Base-by-base conservation (phyloP, 306 rosid species). In the Sophora flavescens region DNA sequence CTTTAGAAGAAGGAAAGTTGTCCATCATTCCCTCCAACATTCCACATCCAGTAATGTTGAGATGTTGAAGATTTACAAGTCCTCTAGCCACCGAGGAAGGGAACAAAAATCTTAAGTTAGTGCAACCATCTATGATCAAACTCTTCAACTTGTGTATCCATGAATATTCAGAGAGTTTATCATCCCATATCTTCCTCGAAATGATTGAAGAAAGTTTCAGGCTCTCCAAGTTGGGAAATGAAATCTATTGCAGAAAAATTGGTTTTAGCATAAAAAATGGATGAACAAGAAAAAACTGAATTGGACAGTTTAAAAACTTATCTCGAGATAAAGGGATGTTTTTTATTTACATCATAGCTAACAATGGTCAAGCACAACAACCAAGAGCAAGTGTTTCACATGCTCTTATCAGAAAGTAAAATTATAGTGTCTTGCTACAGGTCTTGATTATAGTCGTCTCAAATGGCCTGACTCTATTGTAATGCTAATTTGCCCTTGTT, bases 201-300 rank as follows among this genome's bases (percentile, higher is more conserved):
- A 0, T n/a, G 35, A 73, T 5, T 0, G 41, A 6, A 11, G 18
- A 32, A 10, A 75, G 9, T 41, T 63, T 5, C 70, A 51, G 41
- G 33, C 10, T 26, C 38, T 70, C 44, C 38, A 36, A 33, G 5
- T 22, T 64, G 36, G 80, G 65, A 8, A 38, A 38, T 64, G 51
- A 54, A 76, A 65, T 15, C 74, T 65, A 41, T 65, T 9, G 9
- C 13, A 47, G 5, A 47, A 10, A 47, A 1, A n/a, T n/a, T 7
- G 11, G 8, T 56, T 17, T 57, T 52, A 44, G 6, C n/a, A 26
- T n/a, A 4, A 2, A 38, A 36, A 36, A 35, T 12, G 42, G 8
- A 5, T 5, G 7, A 9, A 38, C 1, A 7, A 38, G 2, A 38
- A 38, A 38, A 38, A 38, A 38, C 42, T 38, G 42, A 38, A 38